A percentile compares a stretch with the other conserved stretches of the same genome.
Evolutionary conservation across 345 rosid species (phyloP).

Genomic region (Salix dunnii): DNA sequence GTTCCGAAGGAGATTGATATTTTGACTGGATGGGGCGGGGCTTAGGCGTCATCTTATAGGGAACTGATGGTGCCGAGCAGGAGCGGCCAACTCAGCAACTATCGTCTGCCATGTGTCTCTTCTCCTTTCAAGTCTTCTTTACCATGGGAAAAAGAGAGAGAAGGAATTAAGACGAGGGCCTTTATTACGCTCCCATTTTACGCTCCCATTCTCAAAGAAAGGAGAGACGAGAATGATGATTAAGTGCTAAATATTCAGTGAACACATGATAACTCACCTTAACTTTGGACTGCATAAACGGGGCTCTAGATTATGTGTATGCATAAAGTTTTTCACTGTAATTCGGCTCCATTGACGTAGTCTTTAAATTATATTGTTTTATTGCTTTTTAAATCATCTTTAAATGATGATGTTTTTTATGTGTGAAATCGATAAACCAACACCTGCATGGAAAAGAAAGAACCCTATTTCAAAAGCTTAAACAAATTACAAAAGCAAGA

Average conservation of each 20-base stretch:
- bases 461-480: not conserved
- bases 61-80: conserved; percentile 34
- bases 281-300: conserved; percentile 18
- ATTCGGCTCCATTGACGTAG: conserved; percentile 6
- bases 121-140: conserved; percentile 2
- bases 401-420: not conserved
- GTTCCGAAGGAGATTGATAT: conserved; percentile 83
- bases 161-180: conserved; percentile 36
- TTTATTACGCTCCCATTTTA: too few species aligned
- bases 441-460: not conserved
- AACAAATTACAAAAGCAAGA: not conserved
- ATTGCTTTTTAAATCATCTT: conserved; percentile 15
- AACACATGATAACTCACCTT: conserved; percentile 30
- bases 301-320: conserved; percentile 18
- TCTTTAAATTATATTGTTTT: not conserved
- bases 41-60: conserved; percentile 35
- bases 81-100: conserved; percentile 42
- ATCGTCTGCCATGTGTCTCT: conserved; percentile 40
- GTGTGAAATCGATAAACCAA: not conserved
- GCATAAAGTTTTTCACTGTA: not conserved
- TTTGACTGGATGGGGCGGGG: conserved; percentile 46
- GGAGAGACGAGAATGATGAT: conserved; percentile 33
- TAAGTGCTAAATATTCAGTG: conserved; percentile 42
- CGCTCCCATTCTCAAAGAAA: conserved; percentile 32
- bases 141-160: not conserved